Conservation (phyloP, 768 basidiomycete genomes). For the Pleurotus citrinopileatus region DNA sequence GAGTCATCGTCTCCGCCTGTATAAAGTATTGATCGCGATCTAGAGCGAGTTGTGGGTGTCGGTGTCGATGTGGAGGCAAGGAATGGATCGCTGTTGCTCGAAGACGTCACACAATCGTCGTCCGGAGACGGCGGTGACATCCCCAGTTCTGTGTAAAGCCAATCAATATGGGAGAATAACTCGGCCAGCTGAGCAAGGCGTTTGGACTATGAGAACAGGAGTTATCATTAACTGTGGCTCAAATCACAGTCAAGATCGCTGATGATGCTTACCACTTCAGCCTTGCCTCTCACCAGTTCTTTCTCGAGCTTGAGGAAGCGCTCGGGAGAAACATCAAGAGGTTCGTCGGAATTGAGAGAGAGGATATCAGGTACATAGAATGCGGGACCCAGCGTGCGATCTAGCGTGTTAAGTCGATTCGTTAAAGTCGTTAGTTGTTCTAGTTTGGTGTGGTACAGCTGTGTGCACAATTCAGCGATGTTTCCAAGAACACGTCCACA, state of each 20-base stretch:
- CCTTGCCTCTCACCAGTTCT: constrained; percentile 80
- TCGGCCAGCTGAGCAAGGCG: constrained; percentile 62
- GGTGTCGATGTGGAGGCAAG: constrained; percentile 40
- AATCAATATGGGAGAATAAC: constrained; percentile 75
- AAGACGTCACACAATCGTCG: constrained; percentile 33
- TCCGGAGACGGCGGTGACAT: constrained; percentile 58
- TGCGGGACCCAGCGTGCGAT: constrained; percentile 56
- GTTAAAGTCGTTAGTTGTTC: constrained; percentile 72
- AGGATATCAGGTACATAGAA: constrained; percentile 60
- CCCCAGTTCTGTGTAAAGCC: constrained; percentile 81
- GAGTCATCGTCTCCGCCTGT: constrained; percentile 17
- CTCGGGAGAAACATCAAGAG: constrained; percentile 74
- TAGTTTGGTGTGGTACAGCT: constrained; percentile 76
- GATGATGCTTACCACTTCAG: constrained; percentile 69
- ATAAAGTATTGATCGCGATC: constrained; percentile 29
- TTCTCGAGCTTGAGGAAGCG: constrained; percentile 79
- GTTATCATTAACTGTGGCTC: too few species aligned
- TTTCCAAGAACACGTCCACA: background rate
- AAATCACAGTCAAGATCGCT: background rate
- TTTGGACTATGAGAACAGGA: too few species aligned
- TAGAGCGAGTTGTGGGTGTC: constrained; percentile 42
- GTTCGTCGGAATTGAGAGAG: constrained; percentile 36
- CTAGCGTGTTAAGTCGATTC: constrained; percentile 57
- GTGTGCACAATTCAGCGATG: background rate
- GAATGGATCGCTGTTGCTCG: constrained; percentile 14